Evolutionary conservation across 306 rosid species (phyloP).

Genomic region (Prunus mira): DNA sequence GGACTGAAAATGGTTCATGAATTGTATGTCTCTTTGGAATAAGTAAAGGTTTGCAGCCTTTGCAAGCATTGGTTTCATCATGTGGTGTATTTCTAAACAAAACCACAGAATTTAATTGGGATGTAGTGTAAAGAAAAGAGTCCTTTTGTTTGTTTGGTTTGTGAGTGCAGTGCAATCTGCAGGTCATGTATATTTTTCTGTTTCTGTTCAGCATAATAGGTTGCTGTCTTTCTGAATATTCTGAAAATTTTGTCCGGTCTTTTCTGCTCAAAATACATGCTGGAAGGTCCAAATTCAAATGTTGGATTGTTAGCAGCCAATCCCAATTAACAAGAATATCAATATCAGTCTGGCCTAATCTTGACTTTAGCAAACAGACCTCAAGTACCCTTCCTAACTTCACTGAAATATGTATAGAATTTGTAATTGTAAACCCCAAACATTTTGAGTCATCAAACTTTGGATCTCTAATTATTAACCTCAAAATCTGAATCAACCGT

Average conservation of each 20-base stretch:
- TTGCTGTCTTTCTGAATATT: background rate
- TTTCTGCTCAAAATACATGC: background rate
- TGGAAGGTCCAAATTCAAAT: background rate
- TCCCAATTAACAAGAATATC: too few relatives aligned
- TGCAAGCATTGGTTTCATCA: background rate
- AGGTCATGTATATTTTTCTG: background rate
- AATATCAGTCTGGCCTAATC: too few relatives aligned
- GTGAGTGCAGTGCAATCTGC: background rate
- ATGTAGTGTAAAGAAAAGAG: too few relatives aligned
- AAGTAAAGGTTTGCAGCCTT: slow-evolving; percentile 1
- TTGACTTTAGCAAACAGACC: too few relatives aligned
- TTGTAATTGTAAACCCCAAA: too few relatives aligned
- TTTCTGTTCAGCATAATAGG: background rate
- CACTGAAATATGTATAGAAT: too few relatives aligned
- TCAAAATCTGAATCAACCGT: too few relatives aligned
- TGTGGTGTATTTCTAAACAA: background rate
- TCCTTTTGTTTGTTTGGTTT: too few relatives aligned
- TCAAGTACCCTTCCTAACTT: too few relatives aligned
- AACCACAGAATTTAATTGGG: background rate
- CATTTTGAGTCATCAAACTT: too few relatives aligned
- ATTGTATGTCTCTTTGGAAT: background rate
- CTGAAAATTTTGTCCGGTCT: background rate
- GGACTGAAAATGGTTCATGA: slow-evolving; percentile 1
- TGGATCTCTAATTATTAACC: too few relatives aligned
- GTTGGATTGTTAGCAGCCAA: too few relatives aligned